Percentiles rank a stretch among this genome's conserved stretches.
phyloP scores from a whole-genome alignment of 306 rosid species.

The Inga leiocalycina region DNA sequence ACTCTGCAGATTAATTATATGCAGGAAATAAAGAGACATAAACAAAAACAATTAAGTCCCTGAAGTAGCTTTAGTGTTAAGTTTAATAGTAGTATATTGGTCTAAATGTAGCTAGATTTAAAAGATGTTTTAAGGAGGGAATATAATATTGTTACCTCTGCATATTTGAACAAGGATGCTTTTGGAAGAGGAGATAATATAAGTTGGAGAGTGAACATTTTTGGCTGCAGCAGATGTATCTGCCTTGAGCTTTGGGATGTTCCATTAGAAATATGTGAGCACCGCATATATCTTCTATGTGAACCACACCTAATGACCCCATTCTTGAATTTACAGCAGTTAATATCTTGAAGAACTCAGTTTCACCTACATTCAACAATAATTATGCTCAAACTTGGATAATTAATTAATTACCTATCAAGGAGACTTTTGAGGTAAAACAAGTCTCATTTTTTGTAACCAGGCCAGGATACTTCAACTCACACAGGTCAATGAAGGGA shows the following conservation, averaged over 20 bases:
- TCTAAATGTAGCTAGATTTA: no score
- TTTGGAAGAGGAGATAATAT: slow-evolving; percentile 40
- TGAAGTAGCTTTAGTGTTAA: background rate
- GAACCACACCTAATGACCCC: slow-evolving; percentile 75
- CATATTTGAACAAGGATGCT: slow-evolving; percentile 46
- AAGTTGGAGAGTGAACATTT: slow-evolving; percentile 51
- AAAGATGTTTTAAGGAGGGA: background rate
- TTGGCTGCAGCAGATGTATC: slow-evolving; percentile 62
- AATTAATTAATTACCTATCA: background rate
- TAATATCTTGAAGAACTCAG: slow-evolving; percentile 49
- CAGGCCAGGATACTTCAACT: background rate
- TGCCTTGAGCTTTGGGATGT: slow-evolving; percentile 61
- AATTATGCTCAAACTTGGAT: background rate
- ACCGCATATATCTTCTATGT: slow-evolving; percentile 76
- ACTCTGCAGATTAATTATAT: slow-evolving; percentile 31
- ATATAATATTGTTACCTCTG: slow-evolving; percentile 43
- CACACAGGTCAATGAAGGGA: background rate
- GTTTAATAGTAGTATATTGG: background rate
- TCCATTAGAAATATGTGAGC: slow-evolving; percentile 88
- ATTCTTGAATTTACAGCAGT: slow-evolving; percentile 75
- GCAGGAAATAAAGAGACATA: background rate
- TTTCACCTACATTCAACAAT: slow-evolving; percentile 52
- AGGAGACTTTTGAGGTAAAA: background rate
- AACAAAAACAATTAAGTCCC: background rate
- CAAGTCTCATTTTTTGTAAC: background rate